Evolutionary conservation across 2,329 filamentous ascomycete species (phyloP).

Genomic region (Sarocladium kiliense): DNA sequence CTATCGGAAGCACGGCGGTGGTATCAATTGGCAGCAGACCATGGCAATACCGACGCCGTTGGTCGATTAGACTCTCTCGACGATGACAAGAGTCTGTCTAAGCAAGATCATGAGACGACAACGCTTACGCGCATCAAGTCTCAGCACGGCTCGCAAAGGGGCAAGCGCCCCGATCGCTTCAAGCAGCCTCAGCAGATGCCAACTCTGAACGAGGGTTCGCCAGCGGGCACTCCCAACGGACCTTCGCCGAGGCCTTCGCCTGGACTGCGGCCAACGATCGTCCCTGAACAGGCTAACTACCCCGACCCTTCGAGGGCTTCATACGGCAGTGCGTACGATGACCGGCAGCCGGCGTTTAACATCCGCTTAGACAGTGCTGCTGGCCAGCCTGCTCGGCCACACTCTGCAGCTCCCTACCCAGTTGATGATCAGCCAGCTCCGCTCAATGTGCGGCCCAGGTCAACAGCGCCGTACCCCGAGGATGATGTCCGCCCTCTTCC

Average conservation of each 20-base stretch:
- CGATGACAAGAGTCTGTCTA: slow-evolving; percentile 77
- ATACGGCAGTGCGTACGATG: slow-evolving; percentile 20
- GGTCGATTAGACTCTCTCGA: slow-evolving; percentile 78
- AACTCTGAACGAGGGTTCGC: slow-evolving; percentile 38
- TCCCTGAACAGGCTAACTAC: slow-evolving; percentile 36
- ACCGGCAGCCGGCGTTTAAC: slow-evolving; percentile 45
- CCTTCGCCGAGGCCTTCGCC: slow-evolving; percentile 38
- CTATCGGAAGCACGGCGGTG: slow-evolving; percentile 77
- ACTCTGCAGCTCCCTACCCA: slow-evolving; percentile 64
- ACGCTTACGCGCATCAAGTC: slow-evolving; percentile 85
- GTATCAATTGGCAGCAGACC: slow-evolving; percentile 85
- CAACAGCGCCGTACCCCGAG: slow-evolving; percentile 48
- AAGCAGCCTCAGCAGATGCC: slow-evolving; percentile 45
- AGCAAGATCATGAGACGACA: slow-evolving; percentile 87
- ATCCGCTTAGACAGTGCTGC: slow-evolving; percentile 38
- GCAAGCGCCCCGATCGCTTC: slow-evolving; percentile 56
- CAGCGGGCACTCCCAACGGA: slow-evolving; percentile 14
- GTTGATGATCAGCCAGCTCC: slow-evolving; percentile 58
- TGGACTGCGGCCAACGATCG: slow-evolving; percentile 29
- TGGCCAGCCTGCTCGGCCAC: slow-evolving; percentile 34
- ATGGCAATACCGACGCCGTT: slow-evolving; percentile 86
- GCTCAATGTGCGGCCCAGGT: slow-evolving; percentile 39
- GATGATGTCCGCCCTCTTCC: slow-evolving; percentile 33
- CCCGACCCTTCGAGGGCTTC: slow-evolving; percentile 41
- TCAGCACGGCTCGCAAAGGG: slow-evolving; percentile 64